A percentile compares a stretch with the other conserved stretches of the same genome.
Conservation (phyloP, 805 yeast genomes). For the Lipomyces kockii region DNA sequence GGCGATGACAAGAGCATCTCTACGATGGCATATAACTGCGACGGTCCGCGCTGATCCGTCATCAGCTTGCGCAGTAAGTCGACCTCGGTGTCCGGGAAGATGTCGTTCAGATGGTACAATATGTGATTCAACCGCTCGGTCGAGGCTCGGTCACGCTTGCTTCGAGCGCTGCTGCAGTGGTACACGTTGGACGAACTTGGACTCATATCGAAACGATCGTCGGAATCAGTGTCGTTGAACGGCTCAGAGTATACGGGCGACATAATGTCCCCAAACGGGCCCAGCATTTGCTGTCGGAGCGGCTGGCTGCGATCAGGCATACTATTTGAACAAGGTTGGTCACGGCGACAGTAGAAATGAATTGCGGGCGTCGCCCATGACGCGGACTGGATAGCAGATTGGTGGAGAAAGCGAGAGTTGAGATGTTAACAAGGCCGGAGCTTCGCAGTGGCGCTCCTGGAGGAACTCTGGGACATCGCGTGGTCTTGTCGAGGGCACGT, state of each 20-base stretch:
- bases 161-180: background rate
- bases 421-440: no score
- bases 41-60: slow-evolving; percentile 29
- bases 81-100: slow-evolving; percentile 35
- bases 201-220: slow-evolving; percentile 8
- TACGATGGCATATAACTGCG: slow-evolving; percentile 31
- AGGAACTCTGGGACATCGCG: no score
- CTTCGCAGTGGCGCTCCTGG: no score
- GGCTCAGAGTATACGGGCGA: background rate
- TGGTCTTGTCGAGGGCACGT: no score
- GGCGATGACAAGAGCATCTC: slow-evolving; percentile 30
- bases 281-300: slow-evolving; percentile 3
- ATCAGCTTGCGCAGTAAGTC: slow-evolving; percentile 28
- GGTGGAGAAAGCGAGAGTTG: background rate
- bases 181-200: slow-evolving; percentile 1
- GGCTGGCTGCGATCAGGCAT: background rate
- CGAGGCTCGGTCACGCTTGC: background rate
- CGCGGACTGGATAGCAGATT: background rate
- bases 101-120: slow-evolving; percentile 21
- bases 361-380: background rate
- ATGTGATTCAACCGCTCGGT: slow-evolving; percentile 22
- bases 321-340: background rate
- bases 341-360: background rate
- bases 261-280: slow-evolving; percentile 15
- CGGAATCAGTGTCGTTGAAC: slow-evolving; percentile 12